These are phyloP conservation scores for Torrubiellomyces zombiae DNA, from an alignment of 2,329 filamentous ascomycete genomes.

Conservation along the genomic window DNA sequence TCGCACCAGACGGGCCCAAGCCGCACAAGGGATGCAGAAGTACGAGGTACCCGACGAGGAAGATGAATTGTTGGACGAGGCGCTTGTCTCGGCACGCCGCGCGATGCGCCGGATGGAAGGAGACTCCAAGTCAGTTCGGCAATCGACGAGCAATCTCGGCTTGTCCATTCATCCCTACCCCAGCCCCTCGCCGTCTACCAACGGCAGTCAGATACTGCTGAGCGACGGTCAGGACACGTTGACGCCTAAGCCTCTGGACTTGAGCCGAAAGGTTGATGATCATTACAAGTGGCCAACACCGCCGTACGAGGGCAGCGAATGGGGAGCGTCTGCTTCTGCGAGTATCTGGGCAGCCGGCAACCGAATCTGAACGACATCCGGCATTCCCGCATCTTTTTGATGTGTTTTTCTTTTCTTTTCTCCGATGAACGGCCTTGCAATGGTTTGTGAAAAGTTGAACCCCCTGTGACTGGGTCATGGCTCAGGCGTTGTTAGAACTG, in stretches of 20 bases:
- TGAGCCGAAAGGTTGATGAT: constrained; percentile 37
- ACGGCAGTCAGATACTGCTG: constrained; percentile 61
- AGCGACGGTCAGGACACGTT: constrained; percentile 44
- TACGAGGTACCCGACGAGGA: constrained; percentile 95
- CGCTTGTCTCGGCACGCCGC: constrained; percentile 57
- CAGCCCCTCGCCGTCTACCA: constrained; percentile 63
- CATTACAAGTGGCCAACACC: constrained; percentile 81
- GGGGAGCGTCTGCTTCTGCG: constrained; percentile 68
- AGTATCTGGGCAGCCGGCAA: constrained; percentile 63
- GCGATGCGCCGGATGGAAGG: constrained; percentile 56
- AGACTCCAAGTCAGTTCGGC: constrained; percentile 29
- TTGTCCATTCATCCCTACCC: constrained; percentile 39
- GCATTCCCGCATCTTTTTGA: constrained; percentile 8
- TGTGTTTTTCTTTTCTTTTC: constrained; percentile 3
- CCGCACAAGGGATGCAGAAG: constrained; percentile 55
- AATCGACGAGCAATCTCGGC: constrained; percentile 47
- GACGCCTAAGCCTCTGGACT: constrained; percentile 55
- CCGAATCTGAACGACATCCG: constrained; percentile 29
- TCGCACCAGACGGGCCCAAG: constrained; percentile 63
- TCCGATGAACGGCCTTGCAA: no score
- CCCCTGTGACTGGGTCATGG: no score
- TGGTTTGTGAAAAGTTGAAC: no score
- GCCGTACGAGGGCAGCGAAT: constrained; percentile 85
- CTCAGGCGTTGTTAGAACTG: no score
- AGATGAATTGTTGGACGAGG: constrained; percentile 88